Evolutionary conservation across 768 basidiomycete genomes (phyloP).

Genomic region (Cyathus striatus): DNA sequence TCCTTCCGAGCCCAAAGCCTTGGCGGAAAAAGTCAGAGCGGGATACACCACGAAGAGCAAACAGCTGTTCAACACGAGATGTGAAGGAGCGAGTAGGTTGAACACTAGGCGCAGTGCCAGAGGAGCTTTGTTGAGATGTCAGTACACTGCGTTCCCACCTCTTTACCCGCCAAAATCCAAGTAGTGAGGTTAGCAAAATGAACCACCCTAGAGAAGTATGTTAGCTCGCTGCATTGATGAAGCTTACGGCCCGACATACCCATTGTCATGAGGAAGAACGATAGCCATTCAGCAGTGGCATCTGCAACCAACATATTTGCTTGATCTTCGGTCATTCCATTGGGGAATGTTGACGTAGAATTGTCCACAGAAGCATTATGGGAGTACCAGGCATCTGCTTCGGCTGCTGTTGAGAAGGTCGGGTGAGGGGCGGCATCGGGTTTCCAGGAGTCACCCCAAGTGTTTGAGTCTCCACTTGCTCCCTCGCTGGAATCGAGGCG

Average conservation of each 20-base stretch:
- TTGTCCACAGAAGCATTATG: conserved; percentile 18
- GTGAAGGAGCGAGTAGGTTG: conserved; percentile 18
- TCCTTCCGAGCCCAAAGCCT: conserved; percentile 37
- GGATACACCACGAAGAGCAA: conserved; percentile 33
- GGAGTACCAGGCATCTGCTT: conserved; percentile 39
- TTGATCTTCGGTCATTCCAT: conserved; percentile 30
- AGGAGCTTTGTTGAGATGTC: conserved; percentile 36
- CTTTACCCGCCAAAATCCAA: conserved; percentile 87
- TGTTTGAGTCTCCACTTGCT: conserved; percentile 18
- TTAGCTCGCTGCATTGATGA: not conserved
- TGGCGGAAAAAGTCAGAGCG: conserved; percentile 36
- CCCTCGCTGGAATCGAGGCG: conserved; percentile 37
- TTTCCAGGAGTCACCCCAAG: conserved; percentile 27
- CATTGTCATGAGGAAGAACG: conserved; percentile 91
- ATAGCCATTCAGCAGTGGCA: conserved; percentile 88
- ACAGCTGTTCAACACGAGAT: conserved; percentile 32
- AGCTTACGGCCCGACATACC: conserved; percentile 33
- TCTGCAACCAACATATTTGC: conserved; percentile 40
- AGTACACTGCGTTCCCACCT: conserved; percentile 81
- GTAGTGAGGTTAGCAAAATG: conserved; percentile 76
- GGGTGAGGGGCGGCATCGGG: conserved; percentile 23
- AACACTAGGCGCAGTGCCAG: conserved; percentile 11
- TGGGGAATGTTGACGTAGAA: conserved; percentile 13
- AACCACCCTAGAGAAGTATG: conserved; percentile 22
- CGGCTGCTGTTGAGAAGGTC: conserved; percentile 37